Base-by-base conservation (phyloP, 2,329 filamentous ascomycete species). In the Grosmannia huntii region DNA sequence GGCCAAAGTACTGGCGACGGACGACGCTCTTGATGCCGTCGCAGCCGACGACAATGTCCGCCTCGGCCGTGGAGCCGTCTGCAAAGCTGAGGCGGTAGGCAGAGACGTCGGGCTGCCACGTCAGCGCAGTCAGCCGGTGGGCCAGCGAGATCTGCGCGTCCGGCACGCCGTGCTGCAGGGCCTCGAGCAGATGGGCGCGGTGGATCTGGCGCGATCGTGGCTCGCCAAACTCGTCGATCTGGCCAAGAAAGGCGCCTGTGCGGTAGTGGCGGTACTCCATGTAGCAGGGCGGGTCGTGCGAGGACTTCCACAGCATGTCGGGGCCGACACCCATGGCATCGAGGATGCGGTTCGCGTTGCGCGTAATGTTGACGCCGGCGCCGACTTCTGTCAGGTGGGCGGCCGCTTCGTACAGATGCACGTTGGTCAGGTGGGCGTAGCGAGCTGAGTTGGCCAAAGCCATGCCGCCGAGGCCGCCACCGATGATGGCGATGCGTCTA, bases 21-120 rank as follows among this genome's bases (percentile, higher is more conserved):
- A 79, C 73, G 2, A 72, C 70, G 1, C 79, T 82, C 65, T 81
- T 82, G 65, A 87, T 83, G 1, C 84, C 84, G 67, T 87, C 84
- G 65, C 81, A 84, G 10, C 81, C 83, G 57, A 86, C 72, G 0
- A 83, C 77, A n/a, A 65, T 66, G 53, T 69, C 68, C 5, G 67
- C 68, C 57, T 64, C 62, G 4, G 65, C 67, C 21, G 60, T 62
- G 0, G 62, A 67, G 9, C 66, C 66, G 58, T 68, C 65, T 19
- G 59, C 60, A 52, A 71, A 70, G 0, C 36, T 57, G 1, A 68
- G 64, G 12, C 41, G 28, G 55, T 60, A 62, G 54, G 54, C 57
- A 16, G 23, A 25, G 4, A 19, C 19, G 11, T 51, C 58, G 7
- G 46, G 25, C 16, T 7, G 14, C 60, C 60, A 62, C 2, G 38